Conservation (phyloP, 805 yeast species). For the Sugiyamaella floridensis region DNA sequence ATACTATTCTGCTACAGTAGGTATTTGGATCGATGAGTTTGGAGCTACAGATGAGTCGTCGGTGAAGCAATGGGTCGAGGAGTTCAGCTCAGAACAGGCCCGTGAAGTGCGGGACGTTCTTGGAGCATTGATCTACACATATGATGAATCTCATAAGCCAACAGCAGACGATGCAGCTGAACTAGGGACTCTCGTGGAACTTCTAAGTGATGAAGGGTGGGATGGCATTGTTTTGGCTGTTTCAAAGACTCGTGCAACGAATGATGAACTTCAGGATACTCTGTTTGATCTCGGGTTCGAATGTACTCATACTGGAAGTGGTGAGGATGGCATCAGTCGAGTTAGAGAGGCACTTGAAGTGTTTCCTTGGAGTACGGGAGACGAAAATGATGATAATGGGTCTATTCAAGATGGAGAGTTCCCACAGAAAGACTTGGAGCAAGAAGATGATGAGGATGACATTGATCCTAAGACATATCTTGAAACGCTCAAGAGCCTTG, state of each 20-base stretch:
- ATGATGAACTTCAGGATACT: constrained; percentile 13
- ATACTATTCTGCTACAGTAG: constrained; percentile 32
- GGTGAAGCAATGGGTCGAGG: constrained; percentile 25
- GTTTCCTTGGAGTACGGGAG: neutral
- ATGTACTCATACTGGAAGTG: constrained; percentile 14
- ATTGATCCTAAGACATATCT: neutral
- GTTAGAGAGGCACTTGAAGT: constrained; percentile 27
- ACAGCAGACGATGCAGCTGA: constrained; percentile 11
- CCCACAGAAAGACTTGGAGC: constrained; percentile 1
- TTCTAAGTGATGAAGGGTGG: constrained; percentile 22
- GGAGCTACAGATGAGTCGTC: constrained; percentile 23
- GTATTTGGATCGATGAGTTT: constrained; percentile 33
- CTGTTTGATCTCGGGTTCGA: constrained; percentile 26
- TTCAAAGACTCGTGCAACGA: constrained; percentile 9
- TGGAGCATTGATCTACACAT: constrained; percentile 31
- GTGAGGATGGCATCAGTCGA: constrained; percentile 24
- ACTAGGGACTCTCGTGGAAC: constrained; percentile 16
- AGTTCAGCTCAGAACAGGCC: constrained; percentile 30
- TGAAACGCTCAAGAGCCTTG: neutral
- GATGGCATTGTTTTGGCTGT: constrained; percentile 25
- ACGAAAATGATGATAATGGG: neutral
- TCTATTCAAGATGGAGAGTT: constrained; percentile 6
- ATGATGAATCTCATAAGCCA: constrained; percentile 15
- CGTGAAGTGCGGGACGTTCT: constrained; percentile 33
- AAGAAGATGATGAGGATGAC: neutral